Evolutionary conservation across 257 asterid species (phyloP).

Genomic region (Scutellaria minor): DNA sequence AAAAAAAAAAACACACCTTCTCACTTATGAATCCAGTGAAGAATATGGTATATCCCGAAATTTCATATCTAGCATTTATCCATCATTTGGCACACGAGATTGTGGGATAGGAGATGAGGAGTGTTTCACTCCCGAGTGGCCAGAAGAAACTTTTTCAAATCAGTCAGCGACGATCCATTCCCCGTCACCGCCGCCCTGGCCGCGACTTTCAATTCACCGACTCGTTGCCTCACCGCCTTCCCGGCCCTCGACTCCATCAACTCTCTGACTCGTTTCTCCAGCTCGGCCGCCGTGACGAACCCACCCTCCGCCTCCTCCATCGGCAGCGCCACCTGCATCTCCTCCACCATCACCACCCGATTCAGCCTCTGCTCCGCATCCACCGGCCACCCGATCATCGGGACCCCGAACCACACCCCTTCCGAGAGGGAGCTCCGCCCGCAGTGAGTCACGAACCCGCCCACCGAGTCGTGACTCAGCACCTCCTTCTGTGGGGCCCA

Average conservation of each 20-base stretch:
- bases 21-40: too few species aligned
- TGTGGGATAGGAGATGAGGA: too few species aligned
- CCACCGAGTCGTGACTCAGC: slow-evolving; percentile 48
- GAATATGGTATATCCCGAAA: too few species aligned
- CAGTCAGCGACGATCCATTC: slow-evolving; percentile 39
- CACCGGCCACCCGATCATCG: slow-evolving; percentile 63
- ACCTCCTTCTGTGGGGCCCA: too few species aligned
- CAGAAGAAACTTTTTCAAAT: slow-evolving; percentile 29
- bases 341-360: slow-evolving; percentile 23
- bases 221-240: neutral
- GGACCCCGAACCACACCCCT: too few species aligned
- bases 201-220: slow-evolving; percentile 33
- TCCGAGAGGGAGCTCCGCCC: slow-evolving; percentile 55
- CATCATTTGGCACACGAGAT: too few species aligned
- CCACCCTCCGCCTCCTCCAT: neutral
- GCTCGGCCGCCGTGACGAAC: slow-evolving; percentile 51
- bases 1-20: too few species aligned
- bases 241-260: slow-evolving; percentile 49
- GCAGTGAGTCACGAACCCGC: slow-evolving; percentile 67
- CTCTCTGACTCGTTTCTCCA: slow-evolving; percentile 49
- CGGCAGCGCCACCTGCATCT: too few species aligned
- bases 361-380: slow-evolving; percentile 66
- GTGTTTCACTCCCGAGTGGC: neutral
- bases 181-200: slow-evolving; percentile 35
- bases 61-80: too few species aligned